Conservation (phyloP, 2,329 filamentous ascomycete genomes). For the Tolypocladium ovalisporum region DNA sequence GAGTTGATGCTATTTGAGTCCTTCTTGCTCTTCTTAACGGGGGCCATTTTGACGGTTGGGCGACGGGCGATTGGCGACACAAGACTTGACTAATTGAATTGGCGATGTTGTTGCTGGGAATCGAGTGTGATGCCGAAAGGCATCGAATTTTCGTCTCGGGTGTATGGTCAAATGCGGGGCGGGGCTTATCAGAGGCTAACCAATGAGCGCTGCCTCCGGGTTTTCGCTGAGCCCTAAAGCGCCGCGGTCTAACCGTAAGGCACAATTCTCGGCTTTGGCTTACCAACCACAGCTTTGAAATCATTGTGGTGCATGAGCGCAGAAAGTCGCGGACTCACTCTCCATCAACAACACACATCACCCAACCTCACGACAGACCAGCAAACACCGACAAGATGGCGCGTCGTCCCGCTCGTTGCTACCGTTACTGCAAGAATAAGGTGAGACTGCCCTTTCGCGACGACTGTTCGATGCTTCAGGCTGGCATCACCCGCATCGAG, state of each 20-base stretch:
- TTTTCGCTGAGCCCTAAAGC: slow-evolving; percentile 24
- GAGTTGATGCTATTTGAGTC: slow-evolving; percentile 61
- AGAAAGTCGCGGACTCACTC: slow-evolving; percentile 16
- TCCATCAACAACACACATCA: slow-evolving; percentile 25
- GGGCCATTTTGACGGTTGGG: slow-evolving; percentile 49
- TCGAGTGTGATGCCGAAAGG: slow-evolving; percentile 12
- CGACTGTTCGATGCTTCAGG: background rate
- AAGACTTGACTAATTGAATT: background rate
- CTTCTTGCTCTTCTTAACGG: slow-evolving; percentile 75
- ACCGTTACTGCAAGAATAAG: slow-evolving; percentile 99
- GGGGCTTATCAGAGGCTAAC: slow-evolving; percentile 8
- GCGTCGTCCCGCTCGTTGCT: slow-evolving; percentile 98
- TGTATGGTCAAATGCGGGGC: slow-evolving; percentile 10
- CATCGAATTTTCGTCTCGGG: slow-evolving; percentile 12
- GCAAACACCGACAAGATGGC: slow-evolving; percentile 80
- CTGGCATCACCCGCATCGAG: too few species aligned
- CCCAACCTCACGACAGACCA: slow-evolving; percentile 18
- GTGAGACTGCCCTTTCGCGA: slow-evolving; percentile 40
- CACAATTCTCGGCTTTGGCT: slow-evolving; percentile 18
- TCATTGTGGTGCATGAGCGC: slow-evolving; percentile 27
- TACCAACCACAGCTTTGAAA: slow-evolving; percentile 42
- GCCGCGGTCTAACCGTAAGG: slow-evolving; percentile 24
- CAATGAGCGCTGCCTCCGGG: slow-evolving; percentile 14
- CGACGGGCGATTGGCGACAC: slow-evolving; percentile 5
- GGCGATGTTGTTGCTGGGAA: slow-evolving; percentile 11